Conservation (phyloP, 148 eudicot genomes). For the Cornus suecica region DNA sequence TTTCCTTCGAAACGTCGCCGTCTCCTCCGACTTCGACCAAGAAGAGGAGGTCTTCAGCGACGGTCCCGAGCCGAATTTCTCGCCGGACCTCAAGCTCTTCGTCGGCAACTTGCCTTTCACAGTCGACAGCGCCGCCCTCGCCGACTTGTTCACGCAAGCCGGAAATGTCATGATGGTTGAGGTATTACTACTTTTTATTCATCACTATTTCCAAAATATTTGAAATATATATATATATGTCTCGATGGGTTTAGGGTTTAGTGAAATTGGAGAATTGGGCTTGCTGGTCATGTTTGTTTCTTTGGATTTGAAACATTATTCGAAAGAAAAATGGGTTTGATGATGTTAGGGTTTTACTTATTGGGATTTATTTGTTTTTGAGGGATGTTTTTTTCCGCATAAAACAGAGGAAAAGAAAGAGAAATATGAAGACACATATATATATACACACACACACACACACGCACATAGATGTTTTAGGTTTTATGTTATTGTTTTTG, state of each 20-base stretch:
- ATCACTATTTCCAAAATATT: background rate
- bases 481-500: too few relatives aligned
- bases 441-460: too few relatives aligned
- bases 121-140: conserved; percentile 78
- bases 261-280: background rate
- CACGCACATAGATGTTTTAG: too few relatives aligned
- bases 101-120: conserved; percentile 84
- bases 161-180: conserved; percentile 93
- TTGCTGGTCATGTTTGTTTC: background rate
- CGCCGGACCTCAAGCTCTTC: conserved; percentile 68
- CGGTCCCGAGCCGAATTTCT: conserved; percentile 32
- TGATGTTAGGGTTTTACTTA: background rate
- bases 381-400: background rate
- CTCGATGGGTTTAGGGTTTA: background rate
- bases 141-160: conserved; percentile 63
- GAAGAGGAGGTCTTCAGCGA: conserved; percentile 34
- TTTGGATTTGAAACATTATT: background rate
- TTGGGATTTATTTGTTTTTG: too few relatives aligned
- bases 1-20: conserved; percentile 41
- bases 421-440: background rate
- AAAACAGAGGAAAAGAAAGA: too few relatives aligned
- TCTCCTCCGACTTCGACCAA: conserved; percentile 52
- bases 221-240: background rate
- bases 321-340: background rate
- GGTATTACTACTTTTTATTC: conserved; percentile 33